These are phyloP conservation scores for Peziza echinospora DNA, from an alignment of 495 filamentous ascomycete genomes.

Conservation along the genomic window DNA sequence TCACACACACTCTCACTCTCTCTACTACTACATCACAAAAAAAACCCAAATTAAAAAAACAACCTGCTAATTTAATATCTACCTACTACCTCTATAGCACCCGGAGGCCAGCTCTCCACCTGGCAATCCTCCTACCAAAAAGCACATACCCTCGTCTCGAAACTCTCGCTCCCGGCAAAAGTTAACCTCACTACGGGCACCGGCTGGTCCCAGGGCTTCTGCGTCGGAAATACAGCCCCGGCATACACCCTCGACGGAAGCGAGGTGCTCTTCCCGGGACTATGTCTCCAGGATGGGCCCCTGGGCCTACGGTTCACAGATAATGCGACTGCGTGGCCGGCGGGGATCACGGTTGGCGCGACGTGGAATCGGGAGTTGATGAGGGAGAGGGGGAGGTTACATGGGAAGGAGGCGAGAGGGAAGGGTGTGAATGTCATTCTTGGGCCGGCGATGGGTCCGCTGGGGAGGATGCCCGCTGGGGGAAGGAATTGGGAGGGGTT, in stretches of 20 bases:
- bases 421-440: slow-evolving; percentile 59
- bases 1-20: no score
- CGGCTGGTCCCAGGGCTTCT: slow-evolving; percentile 76
- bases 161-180: slow-evolving; percentile 78
- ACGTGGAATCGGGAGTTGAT: slow-evolving; percentile 77
- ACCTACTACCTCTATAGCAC: neutral
- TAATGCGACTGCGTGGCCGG: slow-evolving; percentile 50
- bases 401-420: slow-evolving; percentile 45
- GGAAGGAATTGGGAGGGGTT: slow-evolving; percentile 88
- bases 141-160: slow-evolving; percentile 51
- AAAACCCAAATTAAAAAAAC: no score
- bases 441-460: slow-evolving; percentile 52
- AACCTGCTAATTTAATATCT: no score
- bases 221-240: slow-evolving; percentile 73
- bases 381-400: slow-evolving; percentile 41
- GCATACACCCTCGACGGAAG: slow-evolving; percentile 22
- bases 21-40: no score
- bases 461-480: slow-evolving; percentile 65
- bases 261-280: slow-evolving; percentile 52
- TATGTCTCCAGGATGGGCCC: slow-evolving; percentile 84
- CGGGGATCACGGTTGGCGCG: slow-evolving; percentile 64
- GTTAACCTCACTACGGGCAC: slow-evolving; percentile 87
- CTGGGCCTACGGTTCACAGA: slow-evolving; percentile 50
- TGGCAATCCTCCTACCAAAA: slow-evolving; percentile 72
- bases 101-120: slow-evolving; percentile 44